Evolutionary conservation across 139 green algal genomes (phyloP).

Genomic region (Asterochloris sp.): DNA sequence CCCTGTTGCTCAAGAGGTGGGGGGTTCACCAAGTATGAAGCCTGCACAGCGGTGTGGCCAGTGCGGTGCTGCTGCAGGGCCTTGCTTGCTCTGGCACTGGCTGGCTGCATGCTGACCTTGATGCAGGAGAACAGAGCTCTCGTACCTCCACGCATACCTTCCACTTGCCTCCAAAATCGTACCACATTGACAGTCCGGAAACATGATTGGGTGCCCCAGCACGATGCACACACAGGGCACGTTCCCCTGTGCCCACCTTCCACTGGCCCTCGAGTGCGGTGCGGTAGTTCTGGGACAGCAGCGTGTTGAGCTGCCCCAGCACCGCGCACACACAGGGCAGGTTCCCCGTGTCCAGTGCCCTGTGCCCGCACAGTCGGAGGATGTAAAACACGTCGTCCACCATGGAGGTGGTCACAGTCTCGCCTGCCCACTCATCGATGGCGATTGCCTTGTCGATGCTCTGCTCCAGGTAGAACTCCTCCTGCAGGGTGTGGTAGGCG

Average conservation of each 20-base stretch:
- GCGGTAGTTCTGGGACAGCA: slow-evolving; percentile 32
- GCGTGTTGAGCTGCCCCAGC: slow-evolving; percentile 37
- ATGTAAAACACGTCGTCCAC: slow-evolving; percentile 98
- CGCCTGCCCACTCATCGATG: slow-evolving; percentile 77
- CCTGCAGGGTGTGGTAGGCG: slow-evolving; percentile 23
- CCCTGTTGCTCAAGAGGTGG: too few species aligned
- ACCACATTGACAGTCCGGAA: too few species aligned
- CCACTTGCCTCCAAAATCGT: too few species aligned
- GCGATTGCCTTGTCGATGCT: slow-evolving; percentile 82
- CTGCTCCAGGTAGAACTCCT: slow-evolving; percentile 92
- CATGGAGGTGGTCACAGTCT: slow-evolving; percentile 71
- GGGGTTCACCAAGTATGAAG: too few species aligned
- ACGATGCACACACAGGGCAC: not conserved
- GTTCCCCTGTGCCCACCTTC: slow-evolving; percentile 5
- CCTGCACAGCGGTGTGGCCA: too few species aligned
- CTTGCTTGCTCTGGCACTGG: too few species aligned
- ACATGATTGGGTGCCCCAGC: too few species aligned
- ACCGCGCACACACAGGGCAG: slow-evolving; percentile 50
- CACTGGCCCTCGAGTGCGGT: slow-evolving; percentile 18
- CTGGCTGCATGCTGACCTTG: too few species aligned
- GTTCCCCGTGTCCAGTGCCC: slow-evolving; percentile 64
- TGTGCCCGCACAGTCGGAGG: slow-evolving; percentile 71
- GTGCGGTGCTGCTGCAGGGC: too few species aligned
- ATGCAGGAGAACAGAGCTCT: too few species aligned
- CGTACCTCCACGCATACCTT: too few species aligned